Conservation (phyloP, 2,329 filamentous ascomycete species). For the Microdochium trichocladiopsis region DNA sequence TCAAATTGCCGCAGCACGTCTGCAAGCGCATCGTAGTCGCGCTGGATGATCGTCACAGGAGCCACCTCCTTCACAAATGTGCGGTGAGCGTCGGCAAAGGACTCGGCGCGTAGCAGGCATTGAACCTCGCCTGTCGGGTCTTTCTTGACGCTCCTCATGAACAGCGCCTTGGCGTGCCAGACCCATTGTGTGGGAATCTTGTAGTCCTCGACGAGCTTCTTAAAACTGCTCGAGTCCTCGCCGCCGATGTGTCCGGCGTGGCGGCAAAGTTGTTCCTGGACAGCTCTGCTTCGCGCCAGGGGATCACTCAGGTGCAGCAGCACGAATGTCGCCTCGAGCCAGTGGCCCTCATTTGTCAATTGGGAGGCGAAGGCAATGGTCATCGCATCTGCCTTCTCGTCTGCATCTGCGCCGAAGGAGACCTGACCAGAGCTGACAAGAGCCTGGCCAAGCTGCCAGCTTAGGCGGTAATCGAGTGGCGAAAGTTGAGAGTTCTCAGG, state of each 20-base stretch:
- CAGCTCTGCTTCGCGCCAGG: slow-evolving; percentile 54
- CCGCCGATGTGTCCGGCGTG: slow-evolving; percentile 62
- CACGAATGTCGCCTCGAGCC: slow-evolving; percentile 68
- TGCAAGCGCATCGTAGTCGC: slow-evolving; percentile 65
- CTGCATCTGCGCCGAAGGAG: slow-evolving; percentile 44
- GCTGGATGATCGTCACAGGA: slow-evolving; percentile 73
- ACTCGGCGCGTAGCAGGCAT: slow-evolving; percentile 71
- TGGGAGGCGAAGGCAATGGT: slow-evolving; percentile 60
- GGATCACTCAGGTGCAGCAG: slow-evolving; percentile 66
- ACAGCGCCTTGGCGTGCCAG: slow-evolving; percentile 79
- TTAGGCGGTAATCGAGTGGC: slow-evolving; percentile 66
- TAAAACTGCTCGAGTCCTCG: slow-evolving; percentile 48
- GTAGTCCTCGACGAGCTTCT: slow-evolving; percentile 54
- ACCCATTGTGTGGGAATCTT: slow-evolving; percentile 73
- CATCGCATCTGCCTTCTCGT: slow-evolving; percentile 57
- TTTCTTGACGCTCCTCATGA: slow-evolving; percentile 66
- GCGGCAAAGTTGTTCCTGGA: slow-evolving; percentile 67
- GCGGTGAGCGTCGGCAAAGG: slow-evolving; percentile 74
- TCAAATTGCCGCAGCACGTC: slow-evolving; percentile 67
- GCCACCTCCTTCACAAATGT: slow-evolving; percentile 77
- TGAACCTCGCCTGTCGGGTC: slow-evolving; percentile 67
- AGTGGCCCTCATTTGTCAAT: slow-evolving; percentile 56
- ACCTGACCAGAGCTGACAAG: slow-evolving; percentile 44
- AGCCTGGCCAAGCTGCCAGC: slow-evolving; percentile 77
- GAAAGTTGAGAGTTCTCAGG: slow-evolving; percentile 72